Base-by-base conservation (phyloP, 2,329 filamentous ascomycete genomes). In the Cladorrhinum sp. region DNA sequence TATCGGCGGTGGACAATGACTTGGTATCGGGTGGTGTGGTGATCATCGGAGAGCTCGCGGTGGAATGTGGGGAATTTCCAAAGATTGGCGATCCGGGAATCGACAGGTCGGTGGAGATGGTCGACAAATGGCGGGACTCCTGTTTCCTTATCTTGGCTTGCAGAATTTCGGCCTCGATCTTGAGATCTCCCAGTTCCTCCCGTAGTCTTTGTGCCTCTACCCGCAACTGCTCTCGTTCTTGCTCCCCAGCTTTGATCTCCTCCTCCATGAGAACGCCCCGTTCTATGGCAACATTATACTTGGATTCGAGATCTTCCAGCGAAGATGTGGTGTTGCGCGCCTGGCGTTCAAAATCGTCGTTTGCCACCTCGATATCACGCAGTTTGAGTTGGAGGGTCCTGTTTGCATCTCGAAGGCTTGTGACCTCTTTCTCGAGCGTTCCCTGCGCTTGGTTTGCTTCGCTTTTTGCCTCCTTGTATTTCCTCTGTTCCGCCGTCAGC, bases 291-390 rank as follows among this genome's bases (percentile, higher is more conserved):
- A 96, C 86, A 73, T 97, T 98, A 76, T 95, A 97, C 76, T 98
- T 99, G 64, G 90, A 94, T 77, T 99, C 95, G 75, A 99, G 82
- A 72, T 99, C 95, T 77, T 99, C 95, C 64, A 98, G 85, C 55
- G 94, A 97, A 50, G 93, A 97, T 36, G 92, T 93, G 26, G 94
- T 97, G 75, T 97, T 95, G 69, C 95, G 88, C 67, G 95, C 94
- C 78, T 98, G 94, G 67, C 92, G 88, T 79, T 99, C 95, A 73
- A 94, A 97, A 75, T 99, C 95, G 80, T 99, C 95, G 77, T 98
- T 99, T 73, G 91, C 92, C 59, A 99, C 95, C 76, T 99, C 95
- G 69, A 94, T 96, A 74, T 99, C 95, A 67, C 95, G 88, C 61
- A 99, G 80, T 75, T 85, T 91, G 65, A 96, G 80, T 70, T 95